Base-by-base conservation (phyloP, 148 eudicot species). In the Chenopodium suecicum region DNA sequence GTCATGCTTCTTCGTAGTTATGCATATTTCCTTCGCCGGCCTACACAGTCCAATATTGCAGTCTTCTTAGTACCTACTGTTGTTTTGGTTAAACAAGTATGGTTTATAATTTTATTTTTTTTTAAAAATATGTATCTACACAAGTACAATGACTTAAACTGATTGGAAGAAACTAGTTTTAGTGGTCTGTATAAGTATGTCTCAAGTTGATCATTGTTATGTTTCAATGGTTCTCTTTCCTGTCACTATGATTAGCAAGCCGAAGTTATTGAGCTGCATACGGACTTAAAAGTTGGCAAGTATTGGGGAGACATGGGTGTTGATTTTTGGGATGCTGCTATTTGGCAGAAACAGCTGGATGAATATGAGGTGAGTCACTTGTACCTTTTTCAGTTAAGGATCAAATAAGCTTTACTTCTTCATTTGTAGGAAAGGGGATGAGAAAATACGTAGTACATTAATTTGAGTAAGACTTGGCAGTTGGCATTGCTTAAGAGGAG, bases 61-160 rank as follows among this genome's bases (percentile, higher is more conserved):
- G 95, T 97, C 60, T 94, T 97, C 83, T 88, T 97, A 87, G 99
- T 94, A n/a, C 99, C 99, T 4, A 92, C 84, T 48, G 94, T 91
- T 76, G 97, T 97, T 80, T 77, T 97, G 80, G 97, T 94, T 7
- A 83, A 86, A 32, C 99, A 97, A 84, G 99, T 94, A 87, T 76
- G 97, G 79, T 77, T 71, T 50, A 71, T 56, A 74, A 14, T 75
- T 62, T 37, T 0, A 0, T 41, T 6, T 6, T 64, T 11, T 64
- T 7, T 12, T 27, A 5, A 50, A 31, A 29, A 73, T 63, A 3
- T 68, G 17, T 80, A 8, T 17, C 31, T 73, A 4, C 20, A 4
- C 2, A 4, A 37, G 3, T 64, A 47, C 32, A 41, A 64, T 74
- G 29, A 60, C 63, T 11, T 3, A 56, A 70, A 22, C 20, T n/a